Evolutionary conservation across 345 rosid species (phyloP).

Genomic region (Murraya paniculata): DNA sequence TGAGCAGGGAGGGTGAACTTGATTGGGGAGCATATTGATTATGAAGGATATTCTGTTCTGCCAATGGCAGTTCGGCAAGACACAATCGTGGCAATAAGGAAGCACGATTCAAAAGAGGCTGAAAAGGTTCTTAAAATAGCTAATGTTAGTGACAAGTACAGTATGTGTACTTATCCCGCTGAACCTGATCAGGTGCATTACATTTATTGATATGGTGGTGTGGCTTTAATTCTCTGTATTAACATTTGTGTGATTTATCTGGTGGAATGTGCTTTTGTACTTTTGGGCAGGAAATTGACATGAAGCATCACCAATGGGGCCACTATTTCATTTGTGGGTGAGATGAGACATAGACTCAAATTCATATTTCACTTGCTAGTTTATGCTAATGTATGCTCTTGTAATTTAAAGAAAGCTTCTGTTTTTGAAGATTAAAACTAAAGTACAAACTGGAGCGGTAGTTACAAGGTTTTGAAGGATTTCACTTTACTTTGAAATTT

Average conservation of each 20-base stretch:
- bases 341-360: slow-evolving; percentile 37
- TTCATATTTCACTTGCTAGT: neutral
- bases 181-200: slow-evolving; percentile 74
- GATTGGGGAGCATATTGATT: slow-evolving; percentile 97
- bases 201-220: neutral
- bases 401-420: neutral
- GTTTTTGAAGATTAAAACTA: neutral
- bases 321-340: slow-evolving; percentile 95
- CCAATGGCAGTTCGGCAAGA: slow-evolving; percentile 99
- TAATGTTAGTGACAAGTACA: slow-evolving; percentile 71
- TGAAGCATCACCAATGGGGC: slow-evolving; percentile 92
- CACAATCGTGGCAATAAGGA: slow-evolving; percentile 77
- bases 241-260: neutral
- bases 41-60: slow-evolving; percentile 94
- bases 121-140: slow-evolving; percentile 61
- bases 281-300: slow-evolving; percentile 69
- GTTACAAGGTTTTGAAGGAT: neutral
- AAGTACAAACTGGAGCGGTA: neutral
- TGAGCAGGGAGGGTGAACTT: slow-evolving; percentile 87
- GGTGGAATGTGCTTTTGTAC: neutral
- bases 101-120: slow-evolving; percentile 39
- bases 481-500: neutral
- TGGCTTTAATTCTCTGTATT: neutral
- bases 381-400: neutral
- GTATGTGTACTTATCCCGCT: slow-evolving; percentile 70